These are phyloP conservation scores for Kodamaea nitidulidarum DNA, from an alignment of 805 yeast species.

Conservation along the genomic window DNA sequence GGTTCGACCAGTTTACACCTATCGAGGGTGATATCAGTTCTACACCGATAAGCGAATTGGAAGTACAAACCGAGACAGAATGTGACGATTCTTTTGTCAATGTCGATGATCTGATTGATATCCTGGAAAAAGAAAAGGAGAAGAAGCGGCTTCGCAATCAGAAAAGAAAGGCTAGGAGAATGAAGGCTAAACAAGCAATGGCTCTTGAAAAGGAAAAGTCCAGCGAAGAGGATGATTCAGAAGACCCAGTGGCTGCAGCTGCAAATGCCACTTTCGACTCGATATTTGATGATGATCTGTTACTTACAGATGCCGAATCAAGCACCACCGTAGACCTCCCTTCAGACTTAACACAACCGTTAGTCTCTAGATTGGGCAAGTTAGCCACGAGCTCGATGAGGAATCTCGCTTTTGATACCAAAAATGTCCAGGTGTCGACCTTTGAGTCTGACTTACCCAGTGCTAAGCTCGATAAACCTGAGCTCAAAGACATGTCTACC, in stretches of 20 bases:
- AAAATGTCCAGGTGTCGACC: slow-evolving; percentile 10
- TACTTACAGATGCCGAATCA: slow-evolving; percentile 13
- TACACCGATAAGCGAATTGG: slow-evolving; percentile 6
- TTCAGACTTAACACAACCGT: slow-evolving; percentile 4
- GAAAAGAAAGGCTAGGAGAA: slow-evolving; percentile 18
- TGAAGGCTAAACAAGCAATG: slow-evolving; percentile 6
- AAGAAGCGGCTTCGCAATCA: slow-evolving; percentile 14
- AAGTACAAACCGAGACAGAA: slow-evolving; percentile 11
- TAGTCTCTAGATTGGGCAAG: slow-evolving; percentile 1
- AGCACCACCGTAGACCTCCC: slow-evolving; percentile 8
- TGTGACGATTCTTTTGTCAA: slow-evolving; percentile 12
- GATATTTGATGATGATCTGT: slow-evolving; percentile 12
- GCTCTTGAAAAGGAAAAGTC: slow-evolving; percentile 2
- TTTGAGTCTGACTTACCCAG: slow-evolving; percentile 6
- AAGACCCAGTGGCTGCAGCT: not conserved
- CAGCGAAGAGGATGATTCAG: slow-evolving; percentile 6
- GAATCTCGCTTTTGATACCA: slow-evolving; percentile 10
- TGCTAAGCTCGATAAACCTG: slow-evolving; percentile 7
- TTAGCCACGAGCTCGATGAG: slow-evolving; percentile 1
- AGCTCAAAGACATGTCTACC: slow-evolving; percentile 6
- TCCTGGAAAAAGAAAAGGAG: slow-evolving; percentile 13
- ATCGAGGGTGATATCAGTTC: slow-evolving; percentile 7
- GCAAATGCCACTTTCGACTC: slow-evolving; percentile 11
- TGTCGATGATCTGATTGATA: slow-evolving; percentile 8
- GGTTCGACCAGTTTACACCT: not conserved